Percentiles rank a stretch among this genome's conserved stretches.
Evolutionary conservation across 768 basidiomycete genomes (phyloP).

Genomic region (Xerocomus potaroensis): DNA sequence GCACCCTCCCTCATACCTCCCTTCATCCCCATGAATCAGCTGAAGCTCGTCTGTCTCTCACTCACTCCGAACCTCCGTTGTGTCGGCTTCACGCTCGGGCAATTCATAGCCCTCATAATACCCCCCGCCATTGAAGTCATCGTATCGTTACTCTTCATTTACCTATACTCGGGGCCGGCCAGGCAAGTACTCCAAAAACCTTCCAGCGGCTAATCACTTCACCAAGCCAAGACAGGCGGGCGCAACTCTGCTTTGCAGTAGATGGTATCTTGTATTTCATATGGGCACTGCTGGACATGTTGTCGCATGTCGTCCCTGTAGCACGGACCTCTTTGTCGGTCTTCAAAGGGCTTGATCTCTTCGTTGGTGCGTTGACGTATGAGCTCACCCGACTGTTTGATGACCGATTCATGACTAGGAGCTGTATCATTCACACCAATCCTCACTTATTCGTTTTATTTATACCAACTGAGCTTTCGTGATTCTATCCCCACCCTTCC

Average conservation of each 20-base stretch:
- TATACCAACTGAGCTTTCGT: slow-evolving; percentile 51
- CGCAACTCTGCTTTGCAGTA: slow-evolving; percentile 53
- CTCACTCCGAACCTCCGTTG: slow-evolving; percentile 70
- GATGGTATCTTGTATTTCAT: slow-evolving; percentile 61
- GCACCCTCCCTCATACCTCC: slow-evolving; percentile 25
- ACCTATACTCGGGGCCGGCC: slow-evolving; percentile 44
- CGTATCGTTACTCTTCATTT: slow-evolving; percentile 50
- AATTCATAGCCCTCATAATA: slow-evolving; percentile 53
- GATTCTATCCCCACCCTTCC: slow-evolving; percentile 55
- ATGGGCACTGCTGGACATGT: slow-evolving; percentile 56
- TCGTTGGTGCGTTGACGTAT: slow-evolving; percentile 51
- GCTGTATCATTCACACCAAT: slow-evolving; percentile 62
- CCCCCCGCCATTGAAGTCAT: slow-evolving; percentile 62
- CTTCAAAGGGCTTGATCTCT: slow-evolving; percentile 54
- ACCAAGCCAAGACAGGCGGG: slow-evolving; percentile 32
- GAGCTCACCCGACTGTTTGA: neutral
- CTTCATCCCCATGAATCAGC: slow-evolving; percentile 28
- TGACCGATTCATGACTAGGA: slow-evolving; percentile 26
- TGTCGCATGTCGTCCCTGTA: slow-evolving; percentile 53
- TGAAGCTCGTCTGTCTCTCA: slow-evolving; percentile 64
- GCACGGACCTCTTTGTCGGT: slow-evolving; percentile 40
- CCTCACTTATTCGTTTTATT: slow-evolving; percentile 56
- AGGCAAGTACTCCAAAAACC: slow-evolving; percentile 37
- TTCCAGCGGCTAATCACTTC: neutral
- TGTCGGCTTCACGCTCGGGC: slow-evolving; percentile 41